Evolutionary conservation across 176 grass and related monocot genomes (phyloP), one percentile per base, ranked within the genome.

Genomic region (Ensete glaucum): DNA sequence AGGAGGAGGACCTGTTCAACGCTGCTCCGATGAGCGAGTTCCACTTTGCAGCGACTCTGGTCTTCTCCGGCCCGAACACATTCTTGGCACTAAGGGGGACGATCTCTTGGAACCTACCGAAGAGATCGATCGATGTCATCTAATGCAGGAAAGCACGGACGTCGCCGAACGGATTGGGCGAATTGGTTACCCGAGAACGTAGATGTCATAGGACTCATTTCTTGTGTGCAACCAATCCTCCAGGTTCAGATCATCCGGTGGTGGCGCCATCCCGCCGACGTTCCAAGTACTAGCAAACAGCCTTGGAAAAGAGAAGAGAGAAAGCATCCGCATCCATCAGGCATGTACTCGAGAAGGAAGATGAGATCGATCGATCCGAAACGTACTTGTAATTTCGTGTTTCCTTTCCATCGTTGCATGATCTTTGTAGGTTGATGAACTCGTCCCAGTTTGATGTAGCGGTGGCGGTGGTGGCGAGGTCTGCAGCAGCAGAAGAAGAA

Each of bases 231-330:
- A 68, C 94, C 88, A 93, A 80, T 98, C 82, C 60, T 93, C 88
- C 86, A 98, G 85, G 53, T 86, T 82, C 23, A 98, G 73, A 89
- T 85, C 86, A 82, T 91, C 82, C 19, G 86, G 82, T 22, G 86
- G 82, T 22, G 94, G 94, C 15, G 25, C 12, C 52, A 84, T 68
- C 55, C 90, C 94, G 51, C 94, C 94, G 1, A 98, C 84, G 76
- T 98, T 98, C 94, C 94, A 98, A 15, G 94, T 98, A 73, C 88
- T 82, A 56, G 78, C 82, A 72, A 98, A 98, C 20, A 98, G 81
- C 74, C 94, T 98, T 84, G 3, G 50, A 43, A 0, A 23, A 60
- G 15, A 13, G 50, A 51, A 62, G 4, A 77, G 29, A 34, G 34
- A 43, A 6, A 43, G 34, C 34, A 43, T 6, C 34, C 34, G 34